These are phyloP conservation scores for Stropharia rugosoannulata DNA, from an alignment of 768 basidiomycete genomes.

Conservation along the genomic window DNA sequence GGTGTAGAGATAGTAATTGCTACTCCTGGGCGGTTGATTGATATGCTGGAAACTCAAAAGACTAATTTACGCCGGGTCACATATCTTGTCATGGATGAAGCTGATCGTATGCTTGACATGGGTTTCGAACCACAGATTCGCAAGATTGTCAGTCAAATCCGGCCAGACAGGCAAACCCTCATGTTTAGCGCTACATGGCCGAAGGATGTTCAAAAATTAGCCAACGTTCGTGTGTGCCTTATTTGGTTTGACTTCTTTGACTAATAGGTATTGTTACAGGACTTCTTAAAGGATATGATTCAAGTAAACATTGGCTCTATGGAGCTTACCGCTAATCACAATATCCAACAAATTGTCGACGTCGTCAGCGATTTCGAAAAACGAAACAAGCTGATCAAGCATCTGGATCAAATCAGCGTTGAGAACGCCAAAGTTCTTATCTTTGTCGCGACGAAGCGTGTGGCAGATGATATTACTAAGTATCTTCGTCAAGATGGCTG, in stretches of 20 bases:
- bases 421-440: constrained; percentile 99
- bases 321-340: constrained; percentile 98
- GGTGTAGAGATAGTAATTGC: constrained; percentile 98
- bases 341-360: constrained; percentile 94
- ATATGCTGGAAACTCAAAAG: constrained; percentile 97
- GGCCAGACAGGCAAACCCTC: constrained; percentile 96
- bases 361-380: constrained; percentile 98
- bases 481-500: constrained; percentile 97
- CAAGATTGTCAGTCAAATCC: constrained; percentile 96
- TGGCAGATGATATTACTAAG: constrained; percentile 98
- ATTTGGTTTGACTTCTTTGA: neutral
- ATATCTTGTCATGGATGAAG: constrained; percentile 99
- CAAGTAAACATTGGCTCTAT: constrained; percentile 99
- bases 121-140: constrained; percentile 99
- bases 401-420: constrained; percentile 92
- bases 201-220: constrained; percentile 97
- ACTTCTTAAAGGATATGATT: constrained; percentile 95
- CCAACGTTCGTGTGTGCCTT: constrained; percentile 54
- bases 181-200: constrained; percentile 99
- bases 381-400: constrained; percentile 92
- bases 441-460: constrained; percentile 96
- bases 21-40: constrained; percentile 99
- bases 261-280: constrained; percentile 42
- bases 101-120: constrained; percentile 99
- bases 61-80: constrained; percentile 96